These are phyloP conservation scores for Sarocladium brachiariae DNA, from an alignment of 2,329 filamentous ascomycete species.

Conservation along the genomic window DNA sequence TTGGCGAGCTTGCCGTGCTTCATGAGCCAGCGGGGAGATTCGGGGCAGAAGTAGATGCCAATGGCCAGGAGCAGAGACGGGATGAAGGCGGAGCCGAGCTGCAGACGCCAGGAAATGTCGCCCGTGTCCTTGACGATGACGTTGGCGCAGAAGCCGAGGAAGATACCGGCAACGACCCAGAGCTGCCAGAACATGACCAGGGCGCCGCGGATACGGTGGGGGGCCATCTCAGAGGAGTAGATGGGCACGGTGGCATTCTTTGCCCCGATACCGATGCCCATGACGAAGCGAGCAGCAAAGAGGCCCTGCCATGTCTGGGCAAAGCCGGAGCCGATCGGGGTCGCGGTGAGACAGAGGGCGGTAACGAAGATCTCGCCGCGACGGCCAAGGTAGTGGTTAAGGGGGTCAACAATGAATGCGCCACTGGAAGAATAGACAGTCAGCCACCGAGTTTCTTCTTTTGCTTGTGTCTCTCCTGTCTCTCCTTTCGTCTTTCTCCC, in stretches of 20 bases:
- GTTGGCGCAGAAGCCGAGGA: slow-evolving; percentile 45
- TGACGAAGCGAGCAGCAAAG: slow-evolving; percentile 55
- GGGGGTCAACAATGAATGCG: slow-evolving; percentile 28
- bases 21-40: slow-evolving; percentile 53
- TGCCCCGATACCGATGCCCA: slow-evolving; percentile 62
- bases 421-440: too few relatives aligned
- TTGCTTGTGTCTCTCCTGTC: too few relatives aligned
- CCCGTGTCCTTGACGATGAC: slow-evolving; percentile 44
- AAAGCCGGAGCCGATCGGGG: slow-evolving; percentile 49
- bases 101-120: slow-evolving; percentile 52
- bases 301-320: slow-evolving; percentile 57
- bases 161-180: slow-evolving; percentile 25
- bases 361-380: slow-evolving; percentile 60
- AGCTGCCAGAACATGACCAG: slow-evolving; percentile 70
- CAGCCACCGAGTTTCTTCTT: too few relatives aligned
- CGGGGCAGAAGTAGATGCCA: slow-evolving; percentile 57
- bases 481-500: not conserved
- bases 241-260: slow-evolving; percentile 61
- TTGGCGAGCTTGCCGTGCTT: slow-evolving; percentile 50
- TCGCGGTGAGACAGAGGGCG: slow-evolving; percentile 27
- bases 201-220: slow-evolving; percentile 60
- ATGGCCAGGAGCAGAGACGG: slow-evolving; percentile 44
- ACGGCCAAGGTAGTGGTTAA: slow-evolving; percentile 57
- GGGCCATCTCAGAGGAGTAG: slow-evolving; percentile 65
- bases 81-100: slow-evolving; percentile 52